phyloP scores from a whole-genome alignment of 768 basidiomycete species.

The Boletus huronensis region DNA sequence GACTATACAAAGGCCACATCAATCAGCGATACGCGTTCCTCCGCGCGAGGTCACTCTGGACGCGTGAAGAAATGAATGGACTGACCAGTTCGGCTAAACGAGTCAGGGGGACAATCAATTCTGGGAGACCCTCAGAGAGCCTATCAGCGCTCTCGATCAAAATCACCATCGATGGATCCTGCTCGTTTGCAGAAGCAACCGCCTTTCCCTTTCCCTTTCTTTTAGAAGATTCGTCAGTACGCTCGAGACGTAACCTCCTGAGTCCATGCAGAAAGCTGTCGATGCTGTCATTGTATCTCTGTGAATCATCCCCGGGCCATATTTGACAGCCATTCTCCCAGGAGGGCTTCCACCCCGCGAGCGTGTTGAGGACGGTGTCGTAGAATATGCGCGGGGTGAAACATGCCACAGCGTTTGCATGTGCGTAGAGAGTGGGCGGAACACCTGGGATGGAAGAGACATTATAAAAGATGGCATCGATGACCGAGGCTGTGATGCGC shows the following conservation, averaged over 20 bases:
- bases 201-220: slow-evolving; percentile 34
- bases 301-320: slow-evolving; percentile 44
- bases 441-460: slow-evolving; percentile 8
- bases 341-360: slow-evolving; percentile 50
- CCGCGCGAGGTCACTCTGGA: not conserved
- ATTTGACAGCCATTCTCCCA: slow-evolving; percentile 63
- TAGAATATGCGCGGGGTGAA: slow-evolving; percentile 63
- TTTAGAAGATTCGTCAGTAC: slow-evolving; percentile 2
- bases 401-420: slow-evolving; percentile 54
- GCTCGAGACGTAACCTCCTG: slow-evolving; percentile 33
- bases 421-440: slow-evolving; percentile 39
- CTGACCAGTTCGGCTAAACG: slow-evolving; percentile 69
- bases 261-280: slow-evolving; percentile 73
- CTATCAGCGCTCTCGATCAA: slow-evolving; percentile 67
- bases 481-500: slow-evolving; percentile 42
- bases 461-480: slow-evolving; percentile 15
- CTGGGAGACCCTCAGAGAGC: slow-evolving; percentile 57
- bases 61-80: not conserved
- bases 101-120: slow-evolving; percentile 66
- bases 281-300: slow-evolving; percentile 59
- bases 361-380: slow-evolving; percentile 59
- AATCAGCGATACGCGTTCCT: not conserved
- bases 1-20: slow-evolving; percentile 43
- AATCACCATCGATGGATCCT: slow-evolving; percentile 46
- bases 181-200: slow-evolving; percentile 6